Conservation (phyloP, 768 basidiomycete species). For the Psilocybe sp. region DNA sequence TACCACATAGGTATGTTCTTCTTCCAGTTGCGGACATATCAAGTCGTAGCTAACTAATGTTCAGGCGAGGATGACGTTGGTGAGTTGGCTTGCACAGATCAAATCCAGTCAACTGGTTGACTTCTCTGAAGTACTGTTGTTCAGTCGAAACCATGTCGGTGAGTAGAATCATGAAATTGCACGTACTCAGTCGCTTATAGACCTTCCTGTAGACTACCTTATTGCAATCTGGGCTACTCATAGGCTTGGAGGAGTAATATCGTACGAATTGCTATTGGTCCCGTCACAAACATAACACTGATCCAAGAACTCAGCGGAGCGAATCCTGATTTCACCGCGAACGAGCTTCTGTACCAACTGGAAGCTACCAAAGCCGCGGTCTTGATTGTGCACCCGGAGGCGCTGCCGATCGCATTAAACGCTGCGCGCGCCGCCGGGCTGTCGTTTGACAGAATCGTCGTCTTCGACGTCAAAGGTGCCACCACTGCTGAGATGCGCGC, state of each 20-base stretch:
- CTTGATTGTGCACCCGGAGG: conserved; percentile 45
- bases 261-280: conserved; percentile 35
- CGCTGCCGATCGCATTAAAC: conserved; percentile 36
- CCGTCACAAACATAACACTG: background rate
- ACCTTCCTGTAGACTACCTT: conserved; percentile 42
- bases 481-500: conserved; percentile 3
- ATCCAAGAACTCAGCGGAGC: conserved; percentile 37
- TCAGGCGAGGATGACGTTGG: conserved; percentile 50
- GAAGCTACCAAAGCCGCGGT: conserved; percentile 44
- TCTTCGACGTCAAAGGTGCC: conserved; percentile 31
- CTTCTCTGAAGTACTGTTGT: conserved; percentile 48
- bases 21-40: background rate
- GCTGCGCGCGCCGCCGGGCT: conserved; percentile 38
- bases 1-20: conserved; percentile 40
- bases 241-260: conserved; percentile 52
- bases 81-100: conserved; percentile 21
- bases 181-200: background rate
- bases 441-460: conserved; percentile 37
- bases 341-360: conserved; percentile 57
- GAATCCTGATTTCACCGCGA: conserved; percentile 53
- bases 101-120: background rate
- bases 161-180: conserved; percentile 9
- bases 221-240: conserved; percentile 57
- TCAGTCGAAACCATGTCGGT: conserved; percentile 70
- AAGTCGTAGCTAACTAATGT: conserved; percentile 4